A percentile compares a stretch with the other conserved stretches of the same genome.
phyloP scores from a whole-genome alignment of 2,329 filamentous ascomycete genomes.

The Stachybotrys elegans region DNA sequence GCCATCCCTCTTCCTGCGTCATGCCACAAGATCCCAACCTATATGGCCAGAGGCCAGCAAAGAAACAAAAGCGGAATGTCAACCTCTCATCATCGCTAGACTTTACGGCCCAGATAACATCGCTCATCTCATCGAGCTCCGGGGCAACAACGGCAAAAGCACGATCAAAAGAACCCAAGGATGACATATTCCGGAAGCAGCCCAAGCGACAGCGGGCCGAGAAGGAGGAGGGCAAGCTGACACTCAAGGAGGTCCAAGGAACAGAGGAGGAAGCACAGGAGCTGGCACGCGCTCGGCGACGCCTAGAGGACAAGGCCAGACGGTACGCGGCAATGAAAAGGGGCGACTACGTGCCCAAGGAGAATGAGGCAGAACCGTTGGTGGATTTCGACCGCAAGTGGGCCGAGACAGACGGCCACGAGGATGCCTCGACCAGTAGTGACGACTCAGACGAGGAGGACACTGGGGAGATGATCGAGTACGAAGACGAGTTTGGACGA shows the following conservation, averaged over 20 bases:
- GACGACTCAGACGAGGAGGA: conserved; percentile 34
- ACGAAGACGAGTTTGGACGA: conserved; percentile 90
- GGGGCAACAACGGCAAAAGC: conserved; percentile 33
- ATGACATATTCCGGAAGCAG: conserved; percentile 39
- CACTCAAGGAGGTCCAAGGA: conserved; percentile 46
- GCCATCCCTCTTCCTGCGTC: no score
- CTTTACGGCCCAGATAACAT: conserved; percentile 84
- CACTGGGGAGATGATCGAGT: conserved; percentile 67
- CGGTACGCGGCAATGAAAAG: conserved; percentile 87
- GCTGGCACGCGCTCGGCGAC: conserved; percentile 66
- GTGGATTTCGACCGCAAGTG: conserved; percentile 97
- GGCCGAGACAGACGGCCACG: conserved; percentile 61
- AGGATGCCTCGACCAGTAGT: conserved; percentile 52
- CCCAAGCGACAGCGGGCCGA: conserved; percentile 20
- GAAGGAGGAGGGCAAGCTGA: conserved; percentile 48
- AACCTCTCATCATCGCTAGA: conserved; percentile 69
- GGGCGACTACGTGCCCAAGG: conserved; percentile 70
- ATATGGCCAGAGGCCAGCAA: conserved; percentile 70
- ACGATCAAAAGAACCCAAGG: conserved; percentile 42
- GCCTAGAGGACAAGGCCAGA: conserved; percentile 85
- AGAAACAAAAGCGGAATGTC: conserved; percentile 64
- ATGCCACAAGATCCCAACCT: conserved; percentile 65
- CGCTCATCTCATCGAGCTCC: conserved; percentile 60
- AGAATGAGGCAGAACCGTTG: conserved; percentile 61
- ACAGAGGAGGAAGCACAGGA: conserved; percentile 61